Percentiles rank a stretch among this genome's conserved stretches.
phyloP scores from a whole-genome alignment of 2,329 filamentous ascomycete species.

The Stachybotrys echinatus region DNA sequence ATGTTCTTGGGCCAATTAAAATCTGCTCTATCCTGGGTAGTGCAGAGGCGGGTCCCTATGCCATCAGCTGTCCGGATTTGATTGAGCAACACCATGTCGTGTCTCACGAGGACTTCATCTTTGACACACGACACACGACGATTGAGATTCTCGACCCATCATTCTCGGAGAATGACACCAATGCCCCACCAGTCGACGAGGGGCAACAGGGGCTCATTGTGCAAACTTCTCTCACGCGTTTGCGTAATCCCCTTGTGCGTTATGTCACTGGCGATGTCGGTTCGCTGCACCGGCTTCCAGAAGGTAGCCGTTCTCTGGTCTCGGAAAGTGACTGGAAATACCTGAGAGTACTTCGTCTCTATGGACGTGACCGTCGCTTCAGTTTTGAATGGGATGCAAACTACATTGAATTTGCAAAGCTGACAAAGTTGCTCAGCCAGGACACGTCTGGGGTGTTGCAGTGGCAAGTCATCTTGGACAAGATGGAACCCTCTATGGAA shows the following conservation, averaged over 20 bases:
- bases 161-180: conserved; percentile 1
- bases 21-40: conserved; percentile 36
- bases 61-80: conserved; percentile 22
- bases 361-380: conserved; percentile 34
- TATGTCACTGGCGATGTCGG: conserved; percentile 38
- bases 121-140: conserved; percentile 27
- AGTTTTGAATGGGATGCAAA: conserved; percentile 35
- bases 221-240: conserved; percentile 33
- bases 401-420: conserved; percentile 29
- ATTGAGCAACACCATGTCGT: conserved; percentile 7
- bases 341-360: conserved; percentile 28
- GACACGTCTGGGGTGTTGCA: conserved; percentile 26
- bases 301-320: conserved; percentile 8
- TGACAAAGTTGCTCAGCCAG: conserved; percentile 18
- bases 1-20: conserved; percentile 21
- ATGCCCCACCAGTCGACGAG: conserved; percentile 13
- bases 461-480: conserved; percentile 35
- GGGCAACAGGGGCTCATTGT: conserved; percentile 31
- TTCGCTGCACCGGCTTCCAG: conserved; percentile 29
- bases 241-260: conserved; percentile 37
- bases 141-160: conserved; percentile 30
- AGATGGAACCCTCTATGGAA: conserved; percentile 17
- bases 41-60: conserved; percentile 36
- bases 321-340: conserved; percentile 14
- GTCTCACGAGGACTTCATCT: conserved; percentile 26